Percentiles rank a stretch among this genome's conserved stretches.
Conservation (phyloP, 2,329 filamentous ascomycete genomes). For the Fusarium metavorans region DNA sequence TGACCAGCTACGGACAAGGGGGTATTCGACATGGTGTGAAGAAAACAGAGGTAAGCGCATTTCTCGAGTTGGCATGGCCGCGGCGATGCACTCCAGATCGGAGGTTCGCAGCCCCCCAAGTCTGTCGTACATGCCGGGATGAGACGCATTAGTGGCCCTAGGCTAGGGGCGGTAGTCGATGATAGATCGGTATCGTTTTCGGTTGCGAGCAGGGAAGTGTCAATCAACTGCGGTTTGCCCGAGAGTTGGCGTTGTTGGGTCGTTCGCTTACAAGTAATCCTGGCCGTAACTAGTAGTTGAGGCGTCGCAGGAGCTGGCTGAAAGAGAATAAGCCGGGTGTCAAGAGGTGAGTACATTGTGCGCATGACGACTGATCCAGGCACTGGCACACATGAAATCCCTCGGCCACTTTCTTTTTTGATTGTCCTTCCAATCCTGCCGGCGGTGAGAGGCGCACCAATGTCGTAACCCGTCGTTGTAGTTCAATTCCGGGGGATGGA, state of each 20-base stretch:
- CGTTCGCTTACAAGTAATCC: conserved; percentile 22
- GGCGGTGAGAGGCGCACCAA: conserved; percentile 31
- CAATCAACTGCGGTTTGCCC: conserved; percentile 9
- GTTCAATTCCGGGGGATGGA: neutral
- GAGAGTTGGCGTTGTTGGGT: conserved; percentile 12
- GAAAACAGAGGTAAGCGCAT: neutral
- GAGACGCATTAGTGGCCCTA: conserved; percentile 44
- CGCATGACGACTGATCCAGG: conserved; percentile 2
- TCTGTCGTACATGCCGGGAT: conserved; percentile 34
- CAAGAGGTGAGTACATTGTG: conserved; percentile 9
- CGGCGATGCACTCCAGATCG: conserved; percentile 15
- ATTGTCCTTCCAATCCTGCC: conserved; percentile 1
- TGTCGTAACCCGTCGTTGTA: conserved; percentile 17
- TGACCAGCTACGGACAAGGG: neutral
- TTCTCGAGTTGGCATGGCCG: conserved; percentile 7
- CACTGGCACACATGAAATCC: conserved; percentile 2
- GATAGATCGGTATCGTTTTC: conserved; percentile 16
- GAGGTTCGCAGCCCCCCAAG: conserved; percentile 14
- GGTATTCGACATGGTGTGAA: neutral
- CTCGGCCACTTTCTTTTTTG: conserved; percentile 4
- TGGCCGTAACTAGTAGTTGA: conserved; percentile 26
- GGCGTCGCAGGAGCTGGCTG: conserved; percentile 40
- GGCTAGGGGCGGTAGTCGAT: conserved; percentile 14
- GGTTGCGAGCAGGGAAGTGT: conserved; percentile 16
- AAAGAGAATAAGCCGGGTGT: conserved; percentile 32